Evolutionary conservation across 78 protist species (phyloP).

Genomic region (Cavenderia fasciculata): DNA sequence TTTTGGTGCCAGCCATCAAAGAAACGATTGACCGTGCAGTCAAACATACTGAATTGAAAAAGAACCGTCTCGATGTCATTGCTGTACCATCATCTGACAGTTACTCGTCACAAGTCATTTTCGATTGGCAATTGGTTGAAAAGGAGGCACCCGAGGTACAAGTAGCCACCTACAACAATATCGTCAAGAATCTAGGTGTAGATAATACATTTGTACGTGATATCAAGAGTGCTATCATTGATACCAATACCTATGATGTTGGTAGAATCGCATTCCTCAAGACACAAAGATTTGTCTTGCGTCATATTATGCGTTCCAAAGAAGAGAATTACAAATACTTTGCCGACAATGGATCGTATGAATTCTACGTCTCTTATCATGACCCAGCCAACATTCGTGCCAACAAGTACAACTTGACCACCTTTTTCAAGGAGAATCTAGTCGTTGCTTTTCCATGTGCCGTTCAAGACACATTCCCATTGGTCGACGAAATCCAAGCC

Average conservation of each 20-base stretch:
- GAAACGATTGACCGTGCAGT: constrained; percentile 37
- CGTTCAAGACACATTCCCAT: constrained; percentile 72
- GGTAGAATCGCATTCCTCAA: constrained; percentile 46
- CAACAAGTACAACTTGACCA: background rate
- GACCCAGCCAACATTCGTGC: background rate
- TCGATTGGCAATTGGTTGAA: constrained; percentile 54
- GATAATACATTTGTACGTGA: background rate
- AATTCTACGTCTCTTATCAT: constrained; percentile 33
- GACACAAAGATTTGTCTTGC: constrained; percentile 2
- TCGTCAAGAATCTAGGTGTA: background rate
- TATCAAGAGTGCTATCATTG: constrained; percentile 1
- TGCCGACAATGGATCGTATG: constrained; percentile 8
- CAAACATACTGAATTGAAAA: constrained; percentile 1
- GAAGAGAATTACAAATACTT: constrained; percentile 9
- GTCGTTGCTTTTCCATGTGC: constrained; percentile 70
- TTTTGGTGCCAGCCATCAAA: constrained; percentile 15
- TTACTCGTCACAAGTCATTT: background rate
- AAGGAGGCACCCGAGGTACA: constrained; percentile 48
- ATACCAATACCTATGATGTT: constrained; percentile 54
- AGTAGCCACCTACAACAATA: background rate
- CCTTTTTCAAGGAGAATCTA: constrained; percentile 31
- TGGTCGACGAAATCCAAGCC: constrained; percentile 2
- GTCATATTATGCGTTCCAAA: constrained; percentile 17
- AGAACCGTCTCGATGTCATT: constrained; percentile 32
- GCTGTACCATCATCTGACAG: constrained; percentile 17